Evolutionary conservation across 306 rosid species (phyloP), one percentile per base, ranked within the genome.

Genomic region (Cajanus cajan): DNA sequence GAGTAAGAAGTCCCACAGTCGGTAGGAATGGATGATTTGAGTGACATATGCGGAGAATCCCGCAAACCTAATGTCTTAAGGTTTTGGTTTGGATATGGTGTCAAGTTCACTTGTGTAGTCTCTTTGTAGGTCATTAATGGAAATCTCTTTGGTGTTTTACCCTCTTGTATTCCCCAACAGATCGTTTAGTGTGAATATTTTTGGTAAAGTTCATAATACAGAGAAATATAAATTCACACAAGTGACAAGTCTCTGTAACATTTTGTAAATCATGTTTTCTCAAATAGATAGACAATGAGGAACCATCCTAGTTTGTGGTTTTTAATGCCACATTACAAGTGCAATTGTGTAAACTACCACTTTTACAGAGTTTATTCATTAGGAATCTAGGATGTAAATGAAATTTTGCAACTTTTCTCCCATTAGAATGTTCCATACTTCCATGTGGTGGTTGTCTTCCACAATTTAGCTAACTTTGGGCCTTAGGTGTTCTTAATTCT

Each of bases 211-310:
- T 78, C 6, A 13, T 71, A 15, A 15, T n/a, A 63, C 13, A 2
- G 44, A 21, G 28, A 63, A 61, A 51, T 62, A 41, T 59, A 65
- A 36, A 77, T 80, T 67, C 63, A 45, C 39, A 6, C 78, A 5
- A 66, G 34, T 65, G 31, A 6, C 78, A 5, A 66, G 34, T 65
- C 15, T 71, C 21, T 22, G 8, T 37, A 37, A 63, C 16, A 45
- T 75, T 19, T 25, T 73, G 44, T 73, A 57, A 77, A 48, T 33
- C 64, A 39, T 58, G 65, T 62, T 50, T 8, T 80, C 16, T 45
- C 61, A 64, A 80, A 76, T 18, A 37, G 44, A 71, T 15, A 22
- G 19, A 37, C 40, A 37, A 71, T 24, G 59, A 48, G 57, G 59
- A 61, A 59, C 57, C 69, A 54, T 25, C 47, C 34, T n/a, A 28